phyloP scores from a whole-genome alignment of 495 filamentous ascomycete species.

The Massariosphaeria phaeospora region DNA sequence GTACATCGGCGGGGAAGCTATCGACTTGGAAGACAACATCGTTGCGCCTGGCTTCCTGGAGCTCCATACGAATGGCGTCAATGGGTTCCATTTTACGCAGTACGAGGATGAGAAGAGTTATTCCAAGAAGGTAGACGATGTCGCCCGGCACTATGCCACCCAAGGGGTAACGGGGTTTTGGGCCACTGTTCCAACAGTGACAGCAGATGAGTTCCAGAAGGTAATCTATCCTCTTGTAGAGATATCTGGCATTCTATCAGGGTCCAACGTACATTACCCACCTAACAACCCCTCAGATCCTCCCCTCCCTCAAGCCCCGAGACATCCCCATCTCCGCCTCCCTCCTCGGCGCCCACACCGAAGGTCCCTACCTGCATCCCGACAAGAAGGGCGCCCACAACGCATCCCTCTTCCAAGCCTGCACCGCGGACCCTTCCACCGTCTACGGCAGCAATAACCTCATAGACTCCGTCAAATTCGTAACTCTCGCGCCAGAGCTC shows the following conservation, averaged over 20 bases:
- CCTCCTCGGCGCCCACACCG: constrained; percentile 42
- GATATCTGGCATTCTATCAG: not conserved
- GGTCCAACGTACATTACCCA: not conserved
- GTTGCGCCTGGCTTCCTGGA: constrained; percentile 43
- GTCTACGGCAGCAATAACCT: constrained; percentile 37
- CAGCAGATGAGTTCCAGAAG: constrained; percentile 38
- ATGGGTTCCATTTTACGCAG: constrained; percentile 44
- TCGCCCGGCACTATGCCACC: constrained; percentile 36
- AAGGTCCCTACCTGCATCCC: constrained; percentile 43
- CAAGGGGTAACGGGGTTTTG: constrained; percentile 45
- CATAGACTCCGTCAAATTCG: constrained; percentile 36
- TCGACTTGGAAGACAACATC: constrained; percentile 44
- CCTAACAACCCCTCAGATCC: constrained; percentile 35
- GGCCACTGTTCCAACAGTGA: constrained; percentile 42
- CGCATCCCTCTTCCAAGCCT: constrained; percentile 36
- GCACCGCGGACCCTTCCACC: constrained; percentile 22
- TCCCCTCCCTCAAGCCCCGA: constrained; percentile 38
- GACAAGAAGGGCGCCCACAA: constrained; percentile 44
- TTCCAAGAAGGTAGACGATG: constrained; percentile 33
- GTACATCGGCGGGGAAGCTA: constrained; percentile 38
- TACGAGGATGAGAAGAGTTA: constrained; percentile 38
- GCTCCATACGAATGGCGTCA: constrained; percentile 42
- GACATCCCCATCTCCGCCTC: constrained; percentile 33
- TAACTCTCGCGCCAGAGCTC: constrained; percentile 41
- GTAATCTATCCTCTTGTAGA: constrained; percentile 16